phyloP scores from a whole-genome alignment of 768 basidiomycete genomes.

The Boletus eberwhitei region DNA sequence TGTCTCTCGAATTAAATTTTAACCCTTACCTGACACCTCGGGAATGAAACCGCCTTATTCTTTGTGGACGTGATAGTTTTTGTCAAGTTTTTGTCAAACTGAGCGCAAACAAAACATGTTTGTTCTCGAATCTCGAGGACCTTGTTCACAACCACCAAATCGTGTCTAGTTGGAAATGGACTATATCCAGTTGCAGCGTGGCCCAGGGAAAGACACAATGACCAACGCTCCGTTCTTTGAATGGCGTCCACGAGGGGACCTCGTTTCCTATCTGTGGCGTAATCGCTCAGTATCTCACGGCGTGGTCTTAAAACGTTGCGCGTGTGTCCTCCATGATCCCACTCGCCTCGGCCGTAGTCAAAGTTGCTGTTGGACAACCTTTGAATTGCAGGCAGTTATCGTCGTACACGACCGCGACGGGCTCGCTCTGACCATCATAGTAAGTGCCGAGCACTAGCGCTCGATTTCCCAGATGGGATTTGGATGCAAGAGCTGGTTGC shows the following conservation, averaged over 20 bases:
- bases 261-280: constrained; percentile 24
- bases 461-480: constrained; percentile 14
- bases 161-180: not conserved
- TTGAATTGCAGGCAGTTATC: not conserved
- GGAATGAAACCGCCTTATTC: too few relatives aligned
- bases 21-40: not conserved
- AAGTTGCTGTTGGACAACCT: not conserved
- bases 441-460: not conserved
- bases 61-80: too few relatives aligned
- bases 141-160: not conserved
- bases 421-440: not conserved
- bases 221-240: constrained; percentile 3
- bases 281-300: constrained; percentile 23
- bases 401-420: not conserved
- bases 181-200: not conserved
- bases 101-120: not conserved
- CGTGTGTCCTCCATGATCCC: constrained; percentile 9
- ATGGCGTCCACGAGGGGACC: constrained; percentile 28
- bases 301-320: constrained; percentile 17
- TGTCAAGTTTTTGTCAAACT: not conserved
- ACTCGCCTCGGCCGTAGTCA: not conserved
- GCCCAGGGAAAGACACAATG: not conserved
- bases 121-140: not conserved
- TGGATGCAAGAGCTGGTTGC: not conserved
- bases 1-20: not conserved